phyloP scores from a whole-genome alignment of 495 filamentous ascomycete genomes.

The Cercophora scortea region DNA sequence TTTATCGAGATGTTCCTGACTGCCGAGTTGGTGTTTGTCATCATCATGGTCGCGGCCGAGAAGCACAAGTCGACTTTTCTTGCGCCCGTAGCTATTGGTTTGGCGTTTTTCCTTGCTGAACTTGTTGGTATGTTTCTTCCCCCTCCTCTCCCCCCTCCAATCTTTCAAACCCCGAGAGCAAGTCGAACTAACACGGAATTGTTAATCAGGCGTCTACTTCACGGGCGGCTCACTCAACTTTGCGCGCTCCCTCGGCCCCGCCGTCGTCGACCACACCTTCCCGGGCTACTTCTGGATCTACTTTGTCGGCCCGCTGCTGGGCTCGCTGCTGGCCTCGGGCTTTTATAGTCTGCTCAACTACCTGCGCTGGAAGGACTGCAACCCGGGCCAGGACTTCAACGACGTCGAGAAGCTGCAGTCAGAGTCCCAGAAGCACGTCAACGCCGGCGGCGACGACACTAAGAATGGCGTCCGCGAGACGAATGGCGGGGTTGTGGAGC shows the following conservation, averaged over 20 bases:
- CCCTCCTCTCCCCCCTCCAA: not conserved
- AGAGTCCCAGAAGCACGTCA: not conserved
- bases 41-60: constrained; percentile 77
- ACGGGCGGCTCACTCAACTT: constrained; percentile 56
- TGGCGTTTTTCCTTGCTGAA: constrained; percentile 63
- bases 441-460: not conserved
- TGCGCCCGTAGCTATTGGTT: constrained; percentile 70
- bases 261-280: constrained; percentile 52
- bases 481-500: not conserved
- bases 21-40: constrained; percentile 64
- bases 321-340: constrained; percentile 53
- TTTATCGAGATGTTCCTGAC: constrained; percentile 78
- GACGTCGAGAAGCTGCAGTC: constrained; percentile 12
- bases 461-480: not conserved
- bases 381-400: constrained; percentile 37
- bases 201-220: constrained; percentile 42
- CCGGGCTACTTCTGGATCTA: constrained; percentile 66
- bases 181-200: not conserved
- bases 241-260: constrained; percentile 49
- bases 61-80: constrained; percentile 75
- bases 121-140: constrained; percentile 41
- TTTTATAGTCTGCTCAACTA: constrained; percentile 62
- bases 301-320: constrained; percentile 50
- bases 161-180: no score
- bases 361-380: constrained; percentile 69